Base-by-base conservation (phyloP, 139 green algal genomes). In the Edaphochlamys debaryana region DNA sequence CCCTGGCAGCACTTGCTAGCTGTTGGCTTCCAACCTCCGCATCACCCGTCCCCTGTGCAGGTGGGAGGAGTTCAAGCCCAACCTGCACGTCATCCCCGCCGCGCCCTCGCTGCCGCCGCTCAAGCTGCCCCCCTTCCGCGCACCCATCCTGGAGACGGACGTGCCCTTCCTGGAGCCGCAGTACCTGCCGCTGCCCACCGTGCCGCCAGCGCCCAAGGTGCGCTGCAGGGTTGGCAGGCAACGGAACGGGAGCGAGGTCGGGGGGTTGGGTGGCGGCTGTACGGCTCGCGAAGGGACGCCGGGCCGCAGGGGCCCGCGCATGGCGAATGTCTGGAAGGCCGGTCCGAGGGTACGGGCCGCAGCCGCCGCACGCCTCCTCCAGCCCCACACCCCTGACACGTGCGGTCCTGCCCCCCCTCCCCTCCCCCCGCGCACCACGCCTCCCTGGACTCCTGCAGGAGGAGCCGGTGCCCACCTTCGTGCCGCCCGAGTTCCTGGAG, bases 21-120 rank as follows among this genome's bases (percentile, higher is more conserved):
- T n/a, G n/a, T n/a, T n/a, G n/a, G n/a, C n/a, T n/a, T n/a, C n/a
- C n/a, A n/a, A n/a, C n/a, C 19, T 67, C 13, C 15, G 13, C 73
- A 36, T 32, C 32, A 32, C 45, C 82, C 45, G 45, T 54, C n/a
- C n/a, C n/a, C n/a, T n/a, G 11, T 13, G 11, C 45, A 88, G 81
- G 36, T 94, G 91, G 91, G 89, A 94, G 7, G 78, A 87, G n/a
- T 94, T 90, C 86, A 91, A 92, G 68, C 91, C 89, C 5, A 69
- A 83, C 20, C 77, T 93, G 58, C 74, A 76, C 58, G 23, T 60
- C 29, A 54, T 91, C 52, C 87, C 88, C 29, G 48, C 73, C 3
- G 45, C 84, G 32, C 84, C 90, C 42, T 58, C 69, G 19, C 30
- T 87, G 84, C 85, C 86, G 13, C 52, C 69, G 22, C 84, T 90